Base-by-base conservation (phyloP, 2,329 filamentous ascomycete species). In the Ophiosphaerella herpotricha region DNA sequence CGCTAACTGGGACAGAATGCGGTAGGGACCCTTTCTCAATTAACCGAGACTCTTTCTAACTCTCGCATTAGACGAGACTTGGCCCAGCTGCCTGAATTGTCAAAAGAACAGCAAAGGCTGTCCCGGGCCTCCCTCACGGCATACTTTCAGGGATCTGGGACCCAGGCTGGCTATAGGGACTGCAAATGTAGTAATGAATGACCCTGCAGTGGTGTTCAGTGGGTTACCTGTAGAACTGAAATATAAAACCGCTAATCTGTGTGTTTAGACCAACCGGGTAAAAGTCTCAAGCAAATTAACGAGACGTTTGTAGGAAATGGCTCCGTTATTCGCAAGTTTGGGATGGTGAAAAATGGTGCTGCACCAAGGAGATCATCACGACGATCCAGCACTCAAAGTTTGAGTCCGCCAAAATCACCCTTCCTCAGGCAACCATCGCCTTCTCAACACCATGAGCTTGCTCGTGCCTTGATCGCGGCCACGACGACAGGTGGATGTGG, bases 51-150 rank as follows among this genome's bases (percentile, higher is more conserved):
- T 16, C 36, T 51, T 48, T 42, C 58, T 61, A 42, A 63, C 34
- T 31, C 26, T 38, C n/a, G 7, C 34, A 42, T 36, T 64, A 70
- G 70, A 72, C 48, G 68, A 72, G 46, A 64, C 57, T 11, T 73
- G 69, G 70, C 70, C 70, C 16, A 50, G 39, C 16, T 73, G 70
- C 48, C 32, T 64, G 14, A 70, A 72, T 24, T 73, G 69, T 50
- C 60, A 64, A 46, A 71, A 68, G 44, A 72, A 72, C 46, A 47
- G 60, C 7, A 72, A 70, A 48, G 47, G 45, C 39, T 73, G 70
- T 54, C 68, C 70, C 14, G 70, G 70, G 1, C 68, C 65, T 37
- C 68, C 67, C 18, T 55, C 65, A 24, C 60, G 65, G 39, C 68
- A 71, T 38, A 71, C 65, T 0, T 71, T 71, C 55, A 66, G 52